Evolutionary conservation across 2,329 filamentous ascomycete genomes (phyloP), one percentile per base, ranked within the genome.

Genomic region (Allantophomopsis cytisporea): DNA sequence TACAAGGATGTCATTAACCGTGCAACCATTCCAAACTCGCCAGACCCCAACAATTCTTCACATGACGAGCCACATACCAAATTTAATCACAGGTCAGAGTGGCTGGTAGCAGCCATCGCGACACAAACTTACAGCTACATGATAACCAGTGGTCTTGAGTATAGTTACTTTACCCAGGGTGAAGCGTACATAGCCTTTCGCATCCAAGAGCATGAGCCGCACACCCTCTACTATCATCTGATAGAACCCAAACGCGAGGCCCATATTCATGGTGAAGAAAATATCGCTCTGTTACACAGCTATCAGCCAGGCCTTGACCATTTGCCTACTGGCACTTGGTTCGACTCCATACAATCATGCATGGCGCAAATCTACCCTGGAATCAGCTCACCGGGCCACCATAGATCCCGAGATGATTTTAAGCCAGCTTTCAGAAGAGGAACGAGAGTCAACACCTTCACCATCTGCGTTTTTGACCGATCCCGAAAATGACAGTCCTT

Each of bases 41-140:
- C 44, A 23, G 54, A 55, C 4, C 18, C 18, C 18, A 7, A 4
- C 18, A 7, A 4, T 20, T 20, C 18, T 7, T 20, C 18, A 20
- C 18, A 20, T 4, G 18, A 20, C 18, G 18, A 20, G 18, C 18
- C 18, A 20, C 18, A 20, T 20, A 58, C 54, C 12, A 54, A 44
- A 5, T 59, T 60, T 35, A 42, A 53, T 31, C 57, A 63, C 35
- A 44, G 56, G 28, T 58, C 58, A 14, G 57, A 61, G 39, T 57
- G 49, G 42, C 53, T 65, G 5, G 52, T 61, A 0, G 55, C 59
- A 7, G 59, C 65, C 17, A 59, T 65, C 11, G 50, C 71, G 31
- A 63, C 62, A 4, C 61, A 71, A 50, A 61, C 58, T 1, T 71
- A 64, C 46, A 58, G 64, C 30, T 69, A 70, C 48, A 72, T 72